phyloP scores from a whole-genome alignment of 1,284 basidiomycete genomes.

The Ceratobasidium sp. region DNA sequence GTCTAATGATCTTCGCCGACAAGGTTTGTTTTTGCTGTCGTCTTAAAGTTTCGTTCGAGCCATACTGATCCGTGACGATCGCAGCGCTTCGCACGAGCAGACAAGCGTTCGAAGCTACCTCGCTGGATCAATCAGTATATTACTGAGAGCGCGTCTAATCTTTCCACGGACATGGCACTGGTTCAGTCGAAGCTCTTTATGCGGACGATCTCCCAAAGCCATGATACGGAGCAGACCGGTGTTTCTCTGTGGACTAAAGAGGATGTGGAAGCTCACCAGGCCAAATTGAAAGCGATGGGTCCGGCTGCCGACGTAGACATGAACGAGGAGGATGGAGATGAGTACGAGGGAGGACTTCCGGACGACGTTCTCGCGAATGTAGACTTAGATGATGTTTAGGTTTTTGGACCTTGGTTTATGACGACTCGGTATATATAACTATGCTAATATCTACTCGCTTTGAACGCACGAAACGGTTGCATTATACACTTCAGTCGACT shows the following conservation, averaged over 20 bases:
- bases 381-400: slow-evolving; percentile 43
- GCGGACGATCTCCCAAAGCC: slow-evolving; percentile 97
- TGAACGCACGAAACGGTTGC: not conserved
- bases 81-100: slow-evolving; percentile 95
- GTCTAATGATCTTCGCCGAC: slow-evolving; percentile 99
- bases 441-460: not conserved
- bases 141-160: slow-evolving; percentile 95
- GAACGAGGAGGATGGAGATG: slow-evolving; percentile 43
- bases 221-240: slow-evolving; percentile 94
- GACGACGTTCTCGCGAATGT: slow-evolving; percentile 37
- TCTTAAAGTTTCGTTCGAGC: not conserved
- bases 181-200: slow-evolving; percentile 97
- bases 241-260: slow-evolving; percentile 94
- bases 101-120: slow-evolving; percentile 97
- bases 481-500: not conserved
- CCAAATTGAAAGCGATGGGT: slow-evolving; percentile 75
- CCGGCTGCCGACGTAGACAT: slow-evolving; percentile 61
- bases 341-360: slow-evolving; percentile 31
- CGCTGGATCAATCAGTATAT: slow-evolving; percentile 99
- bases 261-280: slow-evolving; percentile 85
- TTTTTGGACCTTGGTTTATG: not conserved
- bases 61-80: slow-evolving; percentile 17
- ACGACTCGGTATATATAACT: slow-evolving; percentile 1
- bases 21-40: slow-evolving; percentile 69
- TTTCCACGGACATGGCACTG: slow-evolving; percentile 99